phyloP scores from a whole-genome alignment of 768 basidiomycete genomes.

The Gymnopilus dilepis region DNA sequence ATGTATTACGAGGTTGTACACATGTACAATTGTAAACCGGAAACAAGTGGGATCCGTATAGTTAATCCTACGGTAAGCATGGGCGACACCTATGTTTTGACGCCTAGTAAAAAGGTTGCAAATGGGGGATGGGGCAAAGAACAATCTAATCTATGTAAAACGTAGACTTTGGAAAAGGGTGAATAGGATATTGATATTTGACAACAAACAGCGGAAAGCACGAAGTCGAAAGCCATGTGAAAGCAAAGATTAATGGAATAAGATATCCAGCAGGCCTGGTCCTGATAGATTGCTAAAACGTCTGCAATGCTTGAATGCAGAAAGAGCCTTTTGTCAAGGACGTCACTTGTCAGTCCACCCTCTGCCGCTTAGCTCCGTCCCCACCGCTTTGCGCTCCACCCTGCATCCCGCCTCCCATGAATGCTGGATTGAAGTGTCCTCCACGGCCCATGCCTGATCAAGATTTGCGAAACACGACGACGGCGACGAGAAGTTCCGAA shows the following conservation, averaged over 20 bases:
- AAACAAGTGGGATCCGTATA: no score
- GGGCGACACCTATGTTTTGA: no score
- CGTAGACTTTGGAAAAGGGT: not conserved
- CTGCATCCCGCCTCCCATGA: slow-evolving; percentile 48
- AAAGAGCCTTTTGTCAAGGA: not conserved
- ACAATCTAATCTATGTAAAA: no score
- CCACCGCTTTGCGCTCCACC: slow-evolving; percentile 4
- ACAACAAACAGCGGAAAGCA: not conserved
- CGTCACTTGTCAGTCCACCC: not conserved
- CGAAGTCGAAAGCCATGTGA: not conserved
- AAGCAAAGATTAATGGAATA: not conserved
- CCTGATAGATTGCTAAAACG: not conserved
- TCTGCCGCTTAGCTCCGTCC: slow-evolving; percentile 11
- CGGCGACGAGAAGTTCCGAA: no score
- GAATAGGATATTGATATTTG: not conserved
- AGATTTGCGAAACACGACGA: not conserved
- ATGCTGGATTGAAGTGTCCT: slow-evolving; percentile 76
- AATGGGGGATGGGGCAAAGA: no score
- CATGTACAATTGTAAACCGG: no score
- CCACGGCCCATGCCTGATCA: slow-evolving; percentile 51
- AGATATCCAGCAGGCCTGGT: not conserved
- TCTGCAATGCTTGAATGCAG: not conserved
- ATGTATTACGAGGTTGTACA: no score
- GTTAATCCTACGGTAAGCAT: no score
- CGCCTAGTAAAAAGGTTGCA: no score